These are phyloP conservation scores for Conticribra weissflogii DNA, from an alignment of 108 stramenopile genomes.

Conservation along the genomic window DNA sequence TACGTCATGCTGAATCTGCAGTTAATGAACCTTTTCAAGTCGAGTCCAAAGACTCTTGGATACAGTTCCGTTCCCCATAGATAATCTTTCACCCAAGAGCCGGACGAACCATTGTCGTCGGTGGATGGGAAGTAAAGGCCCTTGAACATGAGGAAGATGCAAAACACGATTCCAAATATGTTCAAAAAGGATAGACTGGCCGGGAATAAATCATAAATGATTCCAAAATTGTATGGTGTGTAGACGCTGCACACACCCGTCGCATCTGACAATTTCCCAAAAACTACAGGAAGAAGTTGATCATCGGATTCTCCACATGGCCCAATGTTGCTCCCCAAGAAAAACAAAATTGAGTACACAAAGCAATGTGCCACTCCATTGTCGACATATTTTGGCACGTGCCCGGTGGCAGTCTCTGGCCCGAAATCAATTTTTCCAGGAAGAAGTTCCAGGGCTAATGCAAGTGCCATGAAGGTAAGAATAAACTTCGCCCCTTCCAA, in stretches of 20 bases:
- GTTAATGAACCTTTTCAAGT: conserved; percentile 98
- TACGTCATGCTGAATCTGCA: conserved; percentile 98
- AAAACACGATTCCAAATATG: conserved; percentile 92
- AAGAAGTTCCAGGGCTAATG: conserved; percentile 76
- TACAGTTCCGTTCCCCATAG: conserved; percentile 99
- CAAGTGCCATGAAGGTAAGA: conserved; percentile 74
- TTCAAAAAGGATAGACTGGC: conserved; percentile 83
- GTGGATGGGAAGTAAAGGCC: conserved; percentile 87
- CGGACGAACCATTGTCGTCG: conserved; percentile 87
- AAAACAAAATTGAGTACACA: conserved; percentile 39
- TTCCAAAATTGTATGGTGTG: conserved; percentile 46
- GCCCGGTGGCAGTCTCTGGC: conserved; percentile 64
- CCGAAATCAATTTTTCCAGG: conserved; percentile 75
- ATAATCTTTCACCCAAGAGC: conserved; percentile 90
- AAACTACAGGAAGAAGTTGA: not conserved
- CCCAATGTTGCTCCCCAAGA: conserved; percentile 54
- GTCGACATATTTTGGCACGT: conserved; percentile 63
- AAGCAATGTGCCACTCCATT: conserved; percentile 65
- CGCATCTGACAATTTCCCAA: conserved; percentile 1
- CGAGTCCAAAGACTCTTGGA: conserved; percentile 92
- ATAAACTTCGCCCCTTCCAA: conserved; percentile 50
- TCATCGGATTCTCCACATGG: conserved; percentile 33
- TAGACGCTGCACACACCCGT: conserved; percentile 31
- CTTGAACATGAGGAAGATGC: conserved; percentile 84
- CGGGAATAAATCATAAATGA: conserved; percentile 86